These are phyloP conservation scores for Blastocystis sp. DNA, from an alignment of 352 stramenopile species.

Conservation along the genomic window DNA sequence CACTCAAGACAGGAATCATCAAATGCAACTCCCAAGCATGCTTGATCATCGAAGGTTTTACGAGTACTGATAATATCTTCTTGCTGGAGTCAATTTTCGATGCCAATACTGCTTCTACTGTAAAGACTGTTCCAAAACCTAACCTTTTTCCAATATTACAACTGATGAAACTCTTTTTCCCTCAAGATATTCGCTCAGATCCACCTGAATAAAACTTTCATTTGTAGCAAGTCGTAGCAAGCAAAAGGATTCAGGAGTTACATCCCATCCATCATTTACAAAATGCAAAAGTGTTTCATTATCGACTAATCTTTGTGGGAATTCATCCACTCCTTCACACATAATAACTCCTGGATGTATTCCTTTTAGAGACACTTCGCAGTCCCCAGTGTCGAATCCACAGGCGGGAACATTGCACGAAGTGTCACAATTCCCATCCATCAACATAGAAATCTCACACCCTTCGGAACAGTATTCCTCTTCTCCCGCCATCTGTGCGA, in stretches of 20 bases:
- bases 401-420: conserved; percentile 77
- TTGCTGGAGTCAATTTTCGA: background rate
- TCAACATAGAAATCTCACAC: background rate
- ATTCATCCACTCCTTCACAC: background rate
- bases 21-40: background rate
- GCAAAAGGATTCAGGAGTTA: background rate
- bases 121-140: background rate
- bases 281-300: background rate
- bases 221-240: background rate
- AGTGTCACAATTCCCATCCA: conserved; percentile 68
- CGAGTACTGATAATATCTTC: background rate
- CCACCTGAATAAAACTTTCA: background rate
- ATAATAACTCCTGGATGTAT: background rate
- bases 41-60: background rate
- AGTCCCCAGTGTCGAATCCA: conserved; percentile 77
- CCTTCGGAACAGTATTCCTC: conserved; percentile 66
- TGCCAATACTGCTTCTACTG: background rate
- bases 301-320: background rate
- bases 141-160: background rate
- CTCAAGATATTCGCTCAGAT: background rate
- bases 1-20: background rate
- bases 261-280: background rate
- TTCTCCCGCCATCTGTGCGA: background rate
- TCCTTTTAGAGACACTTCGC: conserved; percentile 42
- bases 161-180: background rate